These are phyloP conservation scores for Monilinia aucupariae DNA, from an alignment of 2,329 filamentous ascomycete species.

Conservation along the genomic window DNA sequence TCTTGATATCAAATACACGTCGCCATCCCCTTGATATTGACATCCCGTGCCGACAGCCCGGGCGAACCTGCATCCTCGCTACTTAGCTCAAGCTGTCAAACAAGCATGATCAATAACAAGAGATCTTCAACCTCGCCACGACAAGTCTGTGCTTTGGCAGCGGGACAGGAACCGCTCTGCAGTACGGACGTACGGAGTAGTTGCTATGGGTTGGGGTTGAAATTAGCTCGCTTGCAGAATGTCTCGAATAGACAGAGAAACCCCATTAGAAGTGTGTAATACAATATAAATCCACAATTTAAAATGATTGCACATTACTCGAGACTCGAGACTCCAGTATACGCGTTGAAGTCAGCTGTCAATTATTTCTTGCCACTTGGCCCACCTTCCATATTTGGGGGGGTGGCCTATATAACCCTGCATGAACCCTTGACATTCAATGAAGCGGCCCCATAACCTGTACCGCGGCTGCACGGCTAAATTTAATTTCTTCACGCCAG, in stretches of 20 bases:
- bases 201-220: neutral
- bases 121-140: neutral
- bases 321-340: neutral
- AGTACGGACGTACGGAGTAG: neutral
- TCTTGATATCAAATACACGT: neutral
- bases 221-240: neutral
- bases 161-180: neutral
- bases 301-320: neutral
- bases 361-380: neutral
- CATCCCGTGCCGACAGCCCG: neutral
- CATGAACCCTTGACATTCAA: neutral
- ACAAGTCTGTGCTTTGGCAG: neutral
- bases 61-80: neutral
- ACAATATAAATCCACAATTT: neutral
- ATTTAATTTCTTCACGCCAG: conserved; percentile 1
- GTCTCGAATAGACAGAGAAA: neutral
- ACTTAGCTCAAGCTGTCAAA: neutral
- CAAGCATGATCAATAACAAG: neutral
- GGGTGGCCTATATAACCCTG: conserved; percentile 1
- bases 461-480: neutral
- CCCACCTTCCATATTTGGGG: neutral
- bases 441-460: conserved; percentile 4
- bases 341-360: conserved; percentile 6
- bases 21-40: neutral
- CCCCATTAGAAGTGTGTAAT: neutral